Percentiles rank a stretch among this genome's conserved stretches.
phyloP scores from a whole-genome alignment of 768 basidiomycete genomes.

The Lactifluus rugatus region DNA sequence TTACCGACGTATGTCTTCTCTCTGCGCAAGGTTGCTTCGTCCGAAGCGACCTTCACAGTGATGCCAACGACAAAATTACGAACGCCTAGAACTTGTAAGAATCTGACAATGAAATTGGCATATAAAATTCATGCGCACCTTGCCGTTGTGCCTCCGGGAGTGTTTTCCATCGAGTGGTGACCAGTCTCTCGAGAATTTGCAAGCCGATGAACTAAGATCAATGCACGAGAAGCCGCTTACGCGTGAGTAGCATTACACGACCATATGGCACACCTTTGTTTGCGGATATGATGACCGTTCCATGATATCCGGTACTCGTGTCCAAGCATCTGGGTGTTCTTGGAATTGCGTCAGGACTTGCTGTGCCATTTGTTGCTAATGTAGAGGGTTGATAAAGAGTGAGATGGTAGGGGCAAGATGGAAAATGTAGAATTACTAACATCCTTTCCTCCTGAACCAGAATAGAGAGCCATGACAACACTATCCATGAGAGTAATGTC shows the following conservation, averaged over 20 bases:
- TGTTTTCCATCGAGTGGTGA: slow-evolving; percentile 92
- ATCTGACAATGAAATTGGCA: slow-evolving; percentile 2
- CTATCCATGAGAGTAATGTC: slow-evolving; percentile 89
- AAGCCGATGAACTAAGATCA: slow-evolving; percentile 58
- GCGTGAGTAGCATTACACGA: background rate
- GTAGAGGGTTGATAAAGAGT: slow-evolving; percentile 3
- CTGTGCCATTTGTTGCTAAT: slow-evolving; percentile 90
- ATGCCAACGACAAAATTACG: slow-evolving; percentile 93
- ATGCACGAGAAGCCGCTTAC: background rate
- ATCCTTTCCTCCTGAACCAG: slow-evolving; percentile 64
- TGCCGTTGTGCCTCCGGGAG: slow-evolving; percentile 89
- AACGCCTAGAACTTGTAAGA: slow-evolving; percentile 51
- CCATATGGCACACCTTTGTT: slow-evolving; percentile 49
- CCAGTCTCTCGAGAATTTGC: slow-evolving; percentile 93
- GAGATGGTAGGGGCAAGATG: slow-evolving; percentile 1
- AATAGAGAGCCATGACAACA: slow-evolving; percentile 88
- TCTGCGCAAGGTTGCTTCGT: slow-evolving; percentile 77
- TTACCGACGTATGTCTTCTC: slow-evolving; percentile 96
- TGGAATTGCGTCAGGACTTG: slow-evolving; percentile 92
- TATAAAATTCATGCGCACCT: slow-evolving; percentile 37
- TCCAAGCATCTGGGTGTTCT: slow-evolving; percentile 95
- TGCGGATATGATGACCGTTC: slow-evolving; percentile 79
- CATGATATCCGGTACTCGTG: slow-evolving; percentile 88
- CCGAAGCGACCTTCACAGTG: slow-evolving; percentile 87
- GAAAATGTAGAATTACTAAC: slow-evolving; percentile 35